Evolutionary conservation across 169 alveolate genomes (phyloP).

Genomic region (Pseudocohnilembus persalinus): DNA sequence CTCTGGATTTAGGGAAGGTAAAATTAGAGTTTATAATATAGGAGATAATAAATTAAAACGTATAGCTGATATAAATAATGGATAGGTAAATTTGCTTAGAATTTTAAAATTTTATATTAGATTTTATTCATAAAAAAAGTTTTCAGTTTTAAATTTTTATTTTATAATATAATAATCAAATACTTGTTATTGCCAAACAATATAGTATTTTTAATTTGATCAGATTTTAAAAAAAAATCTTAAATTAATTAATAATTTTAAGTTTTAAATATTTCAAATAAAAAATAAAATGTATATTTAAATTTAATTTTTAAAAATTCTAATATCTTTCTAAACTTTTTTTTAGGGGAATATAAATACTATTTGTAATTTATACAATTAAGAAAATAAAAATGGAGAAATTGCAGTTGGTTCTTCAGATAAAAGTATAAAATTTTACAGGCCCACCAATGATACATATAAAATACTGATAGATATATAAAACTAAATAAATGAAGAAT

Average conservation of each 20-base stretch:
- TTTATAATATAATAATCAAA: no score
- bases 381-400: neutral
- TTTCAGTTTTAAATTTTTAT: no score
- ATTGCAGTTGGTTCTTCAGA: neutral
- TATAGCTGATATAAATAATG: neutral
- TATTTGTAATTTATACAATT: neutral
- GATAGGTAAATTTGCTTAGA: neutral
- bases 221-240: no score
- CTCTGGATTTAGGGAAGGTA: neutral
- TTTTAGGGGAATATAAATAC: neutral
- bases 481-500: no score
- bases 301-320: neutral
- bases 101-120: no score
- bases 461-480: no score
- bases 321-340: neutral
- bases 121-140: no score
- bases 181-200: no score
- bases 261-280: no score
- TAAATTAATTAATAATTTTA: no score
- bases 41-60: neutral
- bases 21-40: neutral
- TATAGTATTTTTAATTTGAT: no score
- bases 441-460: neutral
- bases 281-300: no score
- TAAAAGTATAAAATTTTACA: neutral